Base-by-base conservation (phyloP, 2,329 filamentous ascomycete species). In the Fusarium sp. region DNA sequence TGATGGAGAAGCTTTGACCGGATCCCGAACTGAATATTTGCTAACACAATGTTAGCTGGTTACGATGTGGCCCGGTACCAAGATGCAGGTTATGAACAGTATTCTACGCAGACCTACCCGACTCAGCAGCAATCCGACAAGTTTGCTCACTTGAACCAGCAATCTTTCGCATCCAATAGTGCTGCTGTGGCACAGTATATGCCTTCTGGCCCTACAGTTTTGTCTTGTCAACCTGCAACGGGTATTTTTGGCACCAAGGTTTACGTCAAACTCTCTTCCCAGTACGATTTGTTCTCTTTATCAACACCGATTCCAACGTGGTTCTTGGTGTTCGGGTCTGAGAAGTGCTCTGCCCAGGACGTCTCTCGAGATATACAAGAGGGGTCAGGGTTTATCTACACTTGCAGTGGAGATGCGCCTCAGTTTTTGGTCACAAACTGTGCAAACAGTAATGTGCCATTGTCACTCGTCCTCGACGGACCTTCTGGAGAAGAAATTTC, bases 261-360 rank as follows among this genome's bases (percentile, higher is more conserved):
- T 15, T 88, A 89, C 68, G 87, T 98, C 73, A 92, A 93, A 79
- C 89, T 97, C 36, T 90, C 91, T 59, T 92, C 93, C 48, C 88
- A 91, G 68, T 94, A 93, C 83, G 92, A 97, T 79, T 84, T 97
- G 68, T 83, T 87, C 71, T 79, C 83, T 65, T 88, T 91, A 81
- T 88, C 86, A 38, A 87, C 87, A 66, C 87, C 85, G 47, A 79
- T 85, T 62, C 85, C 88, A 5, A 86, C 86, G 57, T 91, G 94
- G 78, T 91, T 85, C 73, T 83, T 98, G 62, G 88, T 91, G 52
- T 97, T 98, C 82, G 94, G 94, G n/a, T 87, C 89, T n/a, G 90
- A 93, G 77, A 91, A 91, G 81, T 92, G 91, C 81, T 77, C 80
- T 2, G 78, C 81, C n/a, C 86, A 89, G 62, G 88, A 91, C 63